Conservation (phyloP, 2,329 filamentous ascomycete genomes). For the Ascochyta pisi region DNA sequence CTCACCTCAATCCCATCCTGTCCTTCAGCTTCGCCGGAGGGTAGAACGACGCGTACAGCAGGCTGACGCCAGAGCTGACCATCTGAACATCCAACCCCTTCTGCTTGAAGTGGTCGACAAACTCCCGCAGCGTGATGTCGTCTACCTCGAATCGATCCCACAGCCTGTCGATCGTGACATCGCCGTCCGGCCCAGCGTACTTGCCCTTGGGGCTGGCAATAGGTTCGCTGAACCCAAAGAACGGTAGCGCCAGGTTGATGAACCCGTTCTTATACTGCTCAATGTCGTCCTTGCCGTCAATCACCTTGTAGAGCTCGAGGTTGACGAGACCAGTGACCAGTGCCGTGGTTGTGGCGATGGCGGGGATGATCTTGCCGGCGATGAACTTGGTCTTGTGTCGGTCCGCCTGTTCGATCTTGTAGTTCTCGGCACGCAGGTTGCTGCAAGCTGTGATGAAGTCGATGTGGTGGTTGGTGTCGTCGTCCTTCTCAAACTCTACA, state of each 20-base stretch:
- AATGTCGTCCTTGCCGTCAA: slow-evolving; percentile 94
- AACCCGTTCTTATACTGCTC: slow-evolving; percentile 99
- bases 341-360: slow-evolving; percentile 96
- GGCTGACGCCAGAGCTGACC: slow-evolving; percentile 95
- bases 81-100: slow-evolving; percentile 84
- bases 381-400: slow-evolving; percentile 99
- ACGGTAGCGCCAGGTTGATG: slow-evolving; percentile 92
- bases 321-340: slow-evolving; percentile 93
- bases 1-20: slow-evolving; percentile 73
- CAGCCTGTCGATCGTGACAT: slow-evolving; percentile 88
- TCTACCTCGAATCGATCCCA: slow-evolving; percentile 97
- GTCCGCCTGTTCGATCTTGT: slow-evolving; percentile 92
- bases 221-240: slow-evolving; percentile 98
- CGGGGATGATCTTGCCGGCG: slow-evolving; percentile 98
- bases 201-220: slow-evolving; percentile 92
- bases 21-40: slow-evolving; percentile 83
- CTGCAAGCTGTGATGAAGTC: slow-evolving; percentile 98
- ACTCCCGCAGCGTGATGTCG: slow-evolving; percentile 83
- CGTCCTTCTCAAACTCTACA: slow-evolving; percentile 98
- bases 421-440: slow-evolving; percentile 96
- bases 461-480: slow-evolving; percentile 97
- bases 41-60: slow-evolving; percentile 95
- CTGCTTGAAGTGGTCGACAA: slow-evolving; percentile 80
- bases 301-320: slow-evolving; percentile 92
- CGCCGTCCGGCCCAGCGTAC: slow-evolving; percentile 78